Percentiles rank a stretch among this genome's conserved stretches.
phyloP scores from a whole-genome alignment of 2,329 filamentous ascomycete species.

The Phoma herbarum region DNA sequence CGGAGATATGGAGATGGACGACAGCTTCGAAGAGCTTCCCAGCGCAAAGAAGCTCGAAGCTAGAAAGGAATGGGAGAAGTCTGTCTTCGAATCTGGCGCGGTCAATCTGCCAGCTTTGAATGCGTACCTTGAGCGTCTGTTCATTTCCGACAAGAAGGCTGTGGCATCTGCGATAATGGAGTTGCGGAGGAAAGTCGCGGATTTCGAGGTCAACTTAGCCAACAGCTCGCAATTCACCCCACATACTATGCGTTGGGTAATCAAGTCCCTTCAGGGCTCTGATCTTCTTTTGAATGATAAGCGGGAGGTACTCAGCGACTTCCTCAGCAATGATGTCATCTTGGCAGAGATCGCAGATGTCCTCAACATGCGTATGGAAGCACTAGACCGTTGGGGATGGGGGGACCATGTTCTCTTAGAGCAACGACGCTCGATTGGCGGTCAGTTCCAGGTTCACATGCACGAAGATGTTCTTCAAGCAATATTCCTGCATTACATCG shows the following conservation, averaged over 20 bases:
- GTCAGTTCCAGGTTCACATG: constrained; percentile 41
- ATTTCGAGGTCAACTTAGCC: constrained; percentile 35
- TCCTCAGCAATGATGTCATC: constrained; percentile 43
- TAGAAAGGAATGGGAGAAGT: constrained; percentile 43
- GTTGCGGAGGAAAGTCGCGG: constrained; percentile 29
- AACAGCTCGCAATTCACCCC: constrained; percentile 44
- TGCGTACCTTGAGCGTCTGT: constrained; percentile 37
- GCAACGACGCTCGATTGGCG: constrained; percentile 42
- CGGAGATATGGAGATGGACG: constrained; percentile 37
- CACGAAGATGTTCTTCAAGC: constrained; percentile 45
- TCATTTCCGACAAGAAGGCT: constrained; percentile 31
- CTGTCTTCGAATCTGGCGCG: constrained; percentile 41
- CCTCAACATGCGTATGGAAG: constrained; percentile 43
- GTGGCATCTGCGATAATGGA: constrained; percentile 26
- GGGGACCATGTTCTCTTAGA: constrained; percentile 41
- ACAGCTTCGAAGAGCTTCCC: constrained; percentile 45
- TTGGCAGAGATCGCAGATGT: constrained; percentile 44
- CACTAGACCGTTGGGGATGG: constrained; percentile 43
- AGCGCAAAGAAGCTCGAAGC: constrained; percentile 42
- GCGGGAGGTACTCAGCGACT: constrained; percentile 46
- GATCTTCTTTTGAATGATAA: constrained; percentile 56
- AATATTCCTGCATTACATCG: constrained; percentile 47
- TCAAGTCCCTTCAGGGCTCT: constrained; percentile 55
- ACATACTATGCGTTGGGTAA: constrained; percentile 51
- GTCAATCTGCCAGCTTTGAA: constrained; percentile 35